phyloP scores from a whole-genome alignment of 768 basidiomycete genomes.

The Coprinopsis marcescibilis region DNA sequence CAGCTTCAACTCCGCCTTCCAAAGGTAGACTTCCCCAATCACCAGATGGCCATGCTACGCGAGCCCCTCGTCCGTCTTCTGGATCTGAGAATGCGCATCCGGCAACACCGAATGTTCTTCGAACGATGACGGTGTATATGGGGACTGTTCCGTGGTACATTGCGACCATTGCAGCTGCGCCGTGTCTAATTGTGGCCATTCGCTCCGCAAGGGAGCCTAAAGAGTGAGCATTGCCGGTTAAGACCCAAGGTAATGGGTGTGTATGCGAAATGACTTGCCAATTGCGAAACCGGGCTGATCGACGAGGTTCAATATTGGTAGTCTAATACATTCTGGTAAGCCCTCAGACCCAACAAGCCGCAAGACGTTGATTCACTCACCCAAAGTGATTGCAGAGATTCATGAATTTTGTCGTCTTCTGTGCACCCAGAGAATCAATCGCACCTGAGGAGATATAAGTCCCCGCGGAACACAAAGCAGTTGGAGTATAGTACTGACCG shows the following conservation, averaged over 20 bases:
- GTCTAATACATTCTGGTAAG: conserved; percentile 14
- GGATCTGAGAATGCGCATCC: conserved; percentile 33
- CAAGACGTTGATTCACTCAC: conserved; percentile 15
- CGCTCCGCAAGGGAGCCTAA: conserved; percentile 31
- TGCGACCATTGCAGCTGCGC: conserved; percentile 30
- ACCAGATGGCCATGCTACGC: conserved; percentile 38
- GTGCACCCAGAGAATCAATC: conserved; percentile 33
- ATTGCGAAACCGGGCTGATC: conserved; percentile 37
- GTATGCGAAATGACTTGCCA: conserved; percentile 17
- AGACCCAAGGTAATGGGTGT: not conserved
- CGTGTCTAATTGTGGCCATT: conserved; percentile 34
- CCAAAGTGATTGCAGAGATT: conserved; percentile 37
- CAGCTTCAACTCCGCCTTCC: conserved; percentile 37
- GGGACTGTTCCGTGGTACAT: conserved; percentile 32
- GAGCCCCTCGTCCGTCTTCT: conserved; percentile 26
- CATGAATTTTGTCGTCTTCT: conserved; percentile 32
- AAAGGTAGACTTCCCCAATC: conserved; percentile 38
- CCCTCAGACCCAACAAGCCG: not conserved
- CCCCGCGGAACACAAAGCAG: not conserved
- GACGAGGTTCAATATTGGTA: conserved; percentile 35
- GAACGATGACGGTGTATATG: conserved; percentile 33
- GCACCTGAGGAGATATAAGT: conserved; percentile 22
- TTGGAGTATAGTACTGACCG: conserved; percentile 17
- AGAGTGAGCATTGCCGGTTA: not conserved
- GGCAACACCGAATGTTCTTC: conserved; percentile 35